Conservation (phyloP, 768 basidiomycete species). For the Trametes sanguinea region DNA sequence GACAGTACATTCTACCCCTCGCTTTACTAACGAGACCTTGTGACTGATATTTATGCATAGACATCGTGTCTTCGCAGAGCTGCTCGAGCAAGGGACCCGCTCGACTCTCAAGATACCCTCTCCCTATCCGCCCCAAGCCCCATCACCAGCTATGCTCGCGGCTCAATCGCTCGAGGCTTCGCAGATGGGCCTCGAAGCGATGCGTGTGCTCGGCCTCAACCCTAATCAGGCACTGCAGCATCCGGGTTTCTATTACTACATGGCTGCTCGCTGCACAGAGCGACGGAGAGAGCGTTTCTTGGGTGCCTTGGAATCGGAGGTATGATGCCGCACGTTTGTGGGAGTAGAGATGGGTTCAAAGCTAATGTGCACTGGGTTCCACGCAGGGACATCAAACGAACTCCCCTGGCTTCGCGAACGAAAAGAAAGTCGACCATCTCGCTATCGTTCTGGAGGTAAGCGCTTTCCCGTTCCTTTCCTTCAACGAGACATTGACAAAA, state of each 20-base stretch:
- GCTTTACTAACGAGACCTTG: too few species aligned
- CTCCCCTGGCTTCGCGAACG: constrained; percentile 80
- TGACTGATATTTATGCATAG: constrained; percentile 39
- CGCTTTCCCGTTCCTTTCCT: background rate
- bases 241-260: constrained; percentile 90
- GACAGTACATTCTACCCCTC: constrained; percentile 56
- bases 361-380: too few species aligned
- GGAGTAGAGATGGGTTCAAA: too few species aligned
- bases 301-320: constrained; percentile 58
- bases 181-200: constrained; percentile 56
- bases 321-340: constrained; percentile 23
- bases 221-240: constrained; percentile 85
- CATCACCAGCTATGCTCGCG: constrained; percentile 30
- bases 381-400: constrained; percentile 15
- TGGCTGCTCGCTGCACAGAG: constrained; percentile 86
- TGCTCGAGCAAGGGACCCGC: constrained; percentile 79
- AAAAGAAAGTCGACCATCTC: constrained; percentile 90
- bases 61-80: constrained; percentile 86
- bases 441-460: constrained; percentile 79
- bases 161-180: constrained; percentile 28
- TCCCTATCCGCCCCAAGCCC: constrained; percentile 46
- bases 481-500: background rate
- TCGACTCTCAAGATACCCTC: constrained; percentile 63
- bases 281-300: constrained; percentile 69
- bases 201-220: constrained; percentile 69